phyloP scores from a whole-genome alignment of 2,329 filamentous ascomycete genomes.

The Colletotrichum sp. region DNA sequence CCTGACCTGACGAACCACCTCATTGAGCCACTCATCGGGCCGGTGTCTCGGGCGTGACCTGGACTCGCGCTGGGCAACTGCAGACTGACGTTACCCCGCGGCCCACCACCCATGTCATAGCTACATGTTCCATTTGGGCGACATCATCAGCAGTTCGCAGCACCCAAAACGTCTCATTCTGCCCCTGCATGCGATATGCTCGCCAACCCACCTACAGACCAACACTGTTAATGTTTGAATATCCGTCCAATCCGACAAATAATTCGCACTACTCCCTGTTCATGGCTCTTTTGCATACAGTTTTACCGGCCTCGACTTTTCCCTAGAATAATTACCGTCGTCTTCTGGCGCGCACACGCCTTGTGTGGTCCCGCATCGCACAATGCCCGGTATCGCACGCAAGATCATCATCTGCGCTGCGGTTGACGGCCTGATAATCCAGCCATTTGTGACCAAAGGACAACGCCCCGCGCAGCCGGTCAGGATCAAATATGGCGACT shows the following conservation, averaged over 20 bases:
- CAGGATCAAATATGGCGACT: conserved; percentile 73
- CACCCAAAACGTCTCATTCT: neutral
- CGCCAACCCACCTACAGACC: neutral
- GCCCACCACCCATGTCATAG: conserved; percentile 22
- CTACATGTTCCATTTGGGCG: conserved; percentile 8
- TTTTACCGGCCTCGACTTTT: neutral
- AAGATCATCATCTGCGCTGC: conserved; percentile 83
- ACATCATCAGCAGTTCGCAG: conserved; percentile 17
- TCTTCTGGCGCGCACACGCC: neutral
- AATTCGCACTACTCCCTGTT: neutral
- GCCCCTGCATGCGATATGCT: neutral
- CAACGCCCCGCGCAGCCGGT: conserved; percentile 62
- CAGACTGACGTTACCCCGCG: conserved; percentile 21
- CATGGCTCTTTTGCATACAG: neutral
- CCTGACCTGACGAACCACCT: neutral
- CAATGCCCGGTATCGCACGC: conserved; percentile 78
- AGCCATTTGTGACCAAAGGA: conserved; percentile 69
- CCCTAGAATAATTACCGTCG: neutral
- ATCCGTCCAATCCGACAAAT: neutral
- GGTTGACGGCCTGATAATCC: conserved; percentile 82
- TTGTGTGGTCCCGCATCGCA: neutral
- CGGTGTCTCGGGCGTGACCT: conserved; percentile 12
- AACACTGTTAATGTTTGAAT: neutral
- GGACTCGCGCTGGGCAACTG: neutral
- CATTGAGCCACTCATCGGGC: neutral